Conservation (phyloP, 441 rosid genomes). For the Gossypium laxum region DNA sequence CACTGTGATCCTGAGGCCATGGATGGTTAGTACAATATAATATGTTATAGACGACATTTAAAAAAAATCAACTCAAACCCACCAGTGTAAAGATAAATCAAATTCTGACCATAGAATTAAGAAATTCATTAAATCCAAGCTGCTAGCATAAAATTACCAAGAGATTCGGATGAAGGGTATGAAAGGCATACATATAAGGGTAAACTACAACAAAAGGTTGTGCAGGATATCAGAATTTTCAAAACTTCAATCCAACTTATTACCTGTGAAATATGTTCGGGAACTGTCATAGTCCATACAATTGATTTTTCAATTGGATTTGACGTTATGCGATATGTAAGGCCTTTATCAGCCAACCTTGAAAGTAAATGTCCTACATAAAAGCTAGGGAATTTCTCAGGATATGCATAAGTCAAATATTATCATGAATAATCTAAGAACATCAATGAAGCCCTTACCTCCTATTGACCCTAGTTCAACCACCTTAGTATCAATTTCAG, state of each 20-base stretch:
- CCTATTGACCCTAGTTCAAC: conserved; percentile 73
- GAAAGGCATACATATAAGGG: not conserved
- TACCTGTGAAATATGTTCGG: conserved; percentile 71
- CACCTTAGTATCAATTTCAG: conserved; percentile 66
- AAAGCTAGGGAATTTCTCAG: conserved; percentile 25
- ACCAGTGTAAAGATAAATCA: not conserved
- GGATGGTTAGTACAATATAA: not conserved
- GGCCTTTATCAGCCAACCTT: conserved; percentile 77
- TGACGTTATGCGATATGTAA: conserved; percentile 50
- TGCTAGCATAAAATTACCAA: not conserved
- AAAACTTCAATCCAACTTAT: conserved; percentile 12
- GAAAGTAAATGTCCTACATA: conserved; percentile 73
- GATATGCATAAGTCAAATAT: conserved; percentile 8
- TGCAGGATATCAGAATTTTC: not conserved
- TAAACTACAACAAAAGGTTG: conserved; percentile 1
- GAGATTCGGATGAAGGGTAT: not conserved
- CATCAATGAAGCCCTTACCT: conserved; percentile 33
- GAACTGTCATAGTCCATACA: conserved; percentile 70
- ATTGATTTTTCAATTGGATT: conserved; percentile 83
- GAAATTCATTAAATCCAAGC: not conserved
- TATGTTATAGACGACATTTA: not conserved
- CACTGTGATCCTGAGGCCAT: not conserved
- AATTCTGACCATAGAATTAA: not conserved
- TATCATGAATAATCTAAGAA: conserved; percentile 14
- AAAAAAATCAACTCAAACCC: conserved; percentile 1